Conservation (phyloP, 2,329 filamentous ascomycete species). For the Stachybotrys chlorohalonatus region DNA sequence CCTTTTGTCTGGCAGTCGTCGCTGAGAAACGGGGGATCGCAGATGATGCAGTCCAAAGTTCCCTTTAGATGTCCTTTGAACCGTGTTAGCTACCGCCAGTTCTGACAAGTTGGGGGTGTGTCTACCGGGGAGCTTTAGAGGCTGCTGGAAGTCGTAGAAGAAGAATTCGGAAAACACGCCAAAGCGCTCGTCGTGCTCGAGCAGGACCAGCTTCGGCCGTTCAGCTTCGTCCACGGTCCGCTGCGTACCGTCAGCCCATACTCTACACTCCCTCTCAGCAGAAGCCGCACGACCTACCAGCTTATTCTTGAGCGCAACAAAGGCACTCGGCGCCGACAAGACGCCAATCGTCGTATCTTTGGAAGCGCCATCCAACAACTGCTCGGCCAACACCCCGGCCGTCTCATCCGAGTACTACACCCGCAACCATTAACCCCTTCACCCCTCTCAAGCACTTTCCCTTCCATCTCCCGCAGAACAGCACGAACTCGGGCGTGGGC, state of each 20-base stretch:
- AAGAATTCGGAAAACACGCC: conserved; percentile 65
- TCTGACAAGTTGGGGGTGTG: neutral
- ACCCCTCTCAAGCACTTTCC: too few relatives aligned
- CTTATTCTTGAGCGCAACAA: conserved; percentile 66
- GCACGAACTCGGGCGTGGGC: too few relatives aligned
- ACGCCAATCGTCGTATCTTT: conserved; percentile 54
- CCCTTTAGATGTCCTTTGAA: conserved; percentile 47
- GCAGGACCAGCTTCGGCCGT: conserved; percentile 50
- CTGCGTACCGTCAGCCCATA: neutral
- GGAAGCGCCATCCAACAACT: conserved; percentile 55
- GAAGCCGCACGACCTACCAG: conserved; percentile 33
- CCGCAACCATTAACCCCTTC: too few relatives aligned
- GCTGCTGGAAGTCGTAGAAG: conserved; percentile 64
- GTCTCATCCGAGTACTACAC: conserved; percentile 63
- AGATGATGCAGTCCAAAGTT: conserved; percentile 59
- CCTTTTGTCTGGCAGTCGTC: conserved; percentile 75
- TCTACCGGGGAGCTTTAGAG: conserved; percentile 52
- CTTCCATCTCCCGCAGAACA: too few relatives aligned
- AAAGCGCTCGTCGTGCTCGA: conserved; percentile 71
- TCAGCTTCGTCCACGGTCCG: conserved; percentile 12
- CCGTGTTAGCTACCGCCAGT: neutral
- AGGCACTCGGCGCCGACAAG: conserved; percentile 68
- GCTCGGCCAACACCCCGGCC: conserved; percentile 51
- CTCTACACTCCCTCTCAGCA: neutral
- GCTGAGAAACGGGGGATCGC: conserved; percentile 72